phyloP scores from a whole-genome alignment of 768 basidiomycete species.

The Agaricus subrufescens region DNA sequence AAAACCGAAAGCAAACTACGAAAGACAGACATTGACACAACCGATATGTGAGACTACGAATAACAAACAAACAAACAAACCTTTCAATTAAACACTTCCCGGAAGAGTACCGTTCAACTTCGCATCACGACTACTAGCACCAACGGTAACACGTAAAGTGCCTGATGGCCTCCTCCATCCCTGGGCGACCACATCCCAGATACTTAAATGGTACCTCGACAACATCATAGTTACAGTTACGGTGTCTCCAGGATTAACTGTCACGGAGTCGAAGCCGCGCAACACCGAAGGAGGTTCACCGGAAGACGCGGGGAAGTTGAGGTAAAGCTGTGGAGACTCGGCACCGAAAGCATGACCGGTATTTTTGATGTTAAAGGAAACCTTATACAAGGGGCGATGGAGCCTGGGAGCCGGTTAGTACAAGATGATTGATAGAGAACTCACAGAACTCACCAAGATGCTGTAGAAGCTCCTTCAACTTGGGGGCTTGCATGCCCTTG shows the following conservation, averaged over 20 bases:
- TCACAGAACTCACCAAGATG: constrained; percentile 43
- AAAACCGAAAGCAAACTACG: not conserved
- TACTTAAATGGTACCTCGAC: constrained; percentile 64
- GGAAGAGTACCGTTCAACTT: constrained; percentile 43
- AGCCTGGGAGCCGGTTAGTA: constrained; percentile 35
- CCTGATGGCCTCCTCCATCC: constrained; percentile 72
- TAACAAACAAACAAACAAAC: not conserved
- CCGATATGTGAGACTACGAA: not conserved
- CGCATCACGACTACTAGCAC: constrained; percentile 63
- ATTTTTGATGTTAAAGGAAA: constrained; percentile 65
- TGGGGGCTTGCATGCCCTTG: constrained; percentile 50
- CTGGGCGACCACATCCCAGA: constrained; percentile 74
- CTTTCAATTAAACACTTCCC: not conserved
- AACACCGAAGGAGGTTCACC: constrained; percentile 70
- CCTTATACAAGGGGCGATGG: constrained; percentile 57
- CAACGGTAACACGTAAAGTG: constrained; percentile 56
- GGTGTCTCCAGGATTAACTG: constrained; percentile 42
- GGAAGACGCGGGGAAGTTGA: constrained; percentile 59
- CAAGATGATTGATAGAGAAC: not conserved
- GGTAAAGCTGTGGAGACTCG: constrained; percentile 72
- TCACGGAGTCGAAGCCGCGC: constrained; percentile 63
- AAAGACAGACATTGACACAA: not conserved
- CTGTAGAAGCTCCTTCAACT: constrained; percentile 53
- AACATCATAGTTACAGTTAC: constrained; percentile 48
- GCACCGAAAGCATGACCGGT: constrained; percentile 52